Evolutionary conservation across 768 basidiomycete species (phyloP).

Genomic region (Suillus subaureus): DNA sequence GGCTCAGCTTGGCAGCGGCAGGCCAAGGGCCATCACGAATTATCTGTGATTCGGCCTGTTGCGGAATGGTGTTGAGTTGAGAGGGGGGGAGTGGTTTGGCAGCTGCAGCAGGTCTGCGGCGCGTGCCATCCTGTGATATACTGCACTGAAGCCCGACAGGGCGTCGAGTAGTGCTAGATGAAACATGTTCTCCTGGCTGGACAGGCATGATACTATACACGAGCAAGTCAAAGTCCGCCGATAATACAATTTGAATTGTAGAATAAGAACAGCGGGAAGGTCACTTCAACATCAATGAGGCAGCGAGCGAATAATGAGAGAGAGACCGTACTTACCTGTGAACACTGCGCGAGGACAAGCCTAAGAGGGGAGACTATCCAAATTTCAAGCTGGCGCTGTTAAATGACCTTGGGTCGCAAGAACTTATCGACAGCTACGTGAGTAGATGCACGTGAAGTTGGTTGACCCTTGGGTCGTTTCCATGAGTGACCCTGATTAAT

Average conservation of each 20-base stretch:
- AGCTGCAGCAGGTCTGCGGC: background rate
- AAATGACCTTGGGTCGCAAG: background rate
- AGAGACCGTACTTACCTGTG: background rate
- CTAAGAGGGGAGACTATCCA: background rate
- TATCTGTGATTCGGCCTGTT: conserved; percentile 22
- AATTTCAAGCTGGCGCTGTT: background rate
- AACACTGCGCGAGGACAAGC: background rate
- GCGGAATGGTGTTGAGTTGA: conserved; percentile 13
- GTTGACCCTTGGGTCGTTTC: too few relatives aligned
- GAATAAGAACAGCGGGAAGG: background rate
- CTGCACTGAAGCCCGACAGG: background rate
- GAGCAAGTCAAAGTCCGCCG: background rate
- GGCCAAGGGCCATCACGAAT: conserved; percentile 37
- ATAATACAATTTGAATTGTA: background rate
- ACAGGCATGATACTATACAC: background rate
- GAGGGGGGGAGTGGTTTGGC: background rate
- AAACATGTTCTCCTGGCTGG: background rate
- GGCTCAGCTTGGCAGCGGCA: conserved; percentile 42
- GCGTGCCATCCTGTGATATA: background rate
- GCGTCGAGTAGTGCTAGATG: background rate
- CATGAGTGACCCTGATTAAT: background rate
- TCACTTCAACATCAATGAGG: background rate
- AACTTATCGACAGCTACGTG: conserved; percentile 1
- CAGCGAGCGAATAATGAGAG: background rate
- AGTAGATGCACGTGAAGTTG: background rate